phyloP scores from a whole-genome alignment of 179 eudicot species.

The Vitellaria paradoxa region DNA sequence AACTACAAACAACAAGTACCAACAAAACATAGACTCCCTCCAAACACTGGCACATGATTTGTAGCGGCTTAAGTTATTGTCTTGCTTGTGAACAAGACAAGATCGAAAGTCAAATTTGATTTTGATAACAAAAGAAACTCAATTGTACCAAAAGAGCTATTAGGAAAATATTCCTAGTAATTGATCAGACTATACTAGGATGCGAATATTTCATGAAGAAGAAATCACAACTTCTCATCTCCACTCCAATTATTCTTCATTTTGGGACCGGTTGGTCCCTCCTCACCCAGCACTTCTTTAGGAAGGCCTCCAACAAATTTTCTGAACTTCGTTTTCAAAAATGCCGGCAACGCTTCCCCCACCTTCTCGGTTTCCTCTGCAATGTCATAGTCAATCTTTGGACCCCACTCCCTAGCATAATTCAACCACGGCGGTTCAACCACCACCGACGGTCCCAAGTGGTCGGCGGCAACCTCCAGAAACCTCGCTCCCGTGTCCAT shows the following conservation, averaged over 20 bases:
- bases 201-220: not conserved
- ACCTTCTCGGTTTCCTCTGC: constrained; percentile 19
- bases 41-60: too few relatives aligned
- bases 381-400: constrained; percentile 14
- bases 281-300: constrained; percentile 29
- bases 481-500: constrained; percentile 31
- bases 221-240: constrained; percentile 25
- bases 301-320: constrained; percentile 17
- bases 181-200: not conserved
- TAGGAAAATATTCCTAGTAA: not conserved
- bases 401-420: constrained; percentile 31
- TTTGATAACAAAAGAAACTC: too few relatives aligned
- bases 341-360: constrained; percentile 1
- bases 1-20: too few relatives aligned
- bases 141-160: too few relatives aligned
- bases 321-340: constrained; percentile 11
- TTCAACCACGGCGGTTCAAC: constrained; percentile 50
- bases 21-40: too few relatives aligned
- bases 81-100: too few relatives aligned
- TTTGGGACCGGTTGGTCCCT: constrained; percentile 32
- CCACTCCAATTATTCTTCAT: constrained; percentile 41
- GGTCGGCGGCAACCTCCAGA: constrained; percentile 35
- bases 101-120: too few relatives aligned
- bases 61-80: too few relatives aligned
- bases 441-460: constrained; percentile 22